Conservation (phyloP, 176 grass and related monocot species). For the Chrysopogon serrulatus region DNA sequence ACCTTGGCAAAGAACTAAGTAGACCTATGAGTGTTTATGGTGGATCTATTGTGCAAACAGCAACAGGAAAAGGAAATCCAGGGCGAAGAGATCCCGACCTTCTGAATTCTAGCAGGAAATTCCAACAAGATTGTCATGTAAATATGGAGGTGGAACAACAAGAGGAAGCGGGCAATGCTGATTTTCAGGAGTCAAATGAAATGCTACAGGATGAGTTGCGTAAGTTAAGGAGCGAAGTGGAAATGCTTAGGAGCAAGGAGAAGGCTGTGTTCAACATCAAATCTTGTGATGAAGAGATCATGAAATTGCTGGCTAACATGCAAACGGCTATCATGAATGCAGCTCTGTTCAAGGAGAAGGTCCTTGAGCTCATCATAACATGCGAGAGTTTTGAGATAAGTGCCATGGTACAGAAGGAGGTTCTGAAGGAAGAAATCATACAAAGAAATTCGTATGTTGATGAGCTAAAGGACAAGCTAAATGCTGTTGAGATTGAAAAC, state of each 20-base stretch:
- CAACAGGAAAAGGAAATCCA: slow-evolving; percentile 7
- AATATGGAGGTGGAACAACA: slow-evolving; percentile 16
- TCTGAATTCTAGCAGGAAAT: slow-evolving; percentile 26
- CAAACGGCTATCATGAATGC: slow-evolving; percentile 69
- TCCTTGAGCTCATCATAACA: slow-evolving; percentile 65
- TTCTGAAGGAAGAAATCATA: slow-evolving; percentile 83
- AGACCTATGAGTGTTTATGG: slow-evolving; percentile 29
- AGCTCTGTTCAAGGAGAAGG: slow-evolving; percentile 75
- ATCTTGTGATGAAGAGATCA: slow-evolving; percentile 59
- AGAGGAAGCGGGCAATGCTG: slow-evolving; percentile 7
- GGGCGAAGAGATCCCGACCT: background rate
- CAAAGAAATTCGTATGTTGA: slow-evolving; percentile 63
- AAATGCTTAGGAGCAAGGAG: slow-evolving; percentile 47
- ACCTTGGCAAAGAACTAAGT: slow-evolving; percentile 34
- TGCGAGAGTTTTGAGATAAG: slow-evolving; percentile 90
- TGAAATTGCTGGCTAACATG: slow-evolving; percentile 51
- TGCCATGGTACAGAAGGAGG: slow-evolving; percentile 71
- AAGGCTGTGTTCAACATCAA: slow-evolving; percentile 24
- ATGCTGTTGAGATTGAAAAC: slow-evolving; percentile 72
- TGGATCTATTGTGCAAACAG: slow-evolving; percentile 16
- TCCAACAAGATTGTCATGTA: background rate
- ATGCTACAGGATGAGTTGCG: slow-evolving; percentile 34
- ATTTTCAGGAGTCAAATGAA: slow-evolving; percentile 37
- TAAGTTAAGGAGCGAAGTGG: slow-evolving; percentile 22
- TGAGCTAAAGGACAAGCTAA: slow-evolving; percentile 76